A percentile compares a stretch with the other conserved stretches of the same genome.
Conservation (phyloP, 352 stramenopile species). For the Pythium angustatum region DNA sequence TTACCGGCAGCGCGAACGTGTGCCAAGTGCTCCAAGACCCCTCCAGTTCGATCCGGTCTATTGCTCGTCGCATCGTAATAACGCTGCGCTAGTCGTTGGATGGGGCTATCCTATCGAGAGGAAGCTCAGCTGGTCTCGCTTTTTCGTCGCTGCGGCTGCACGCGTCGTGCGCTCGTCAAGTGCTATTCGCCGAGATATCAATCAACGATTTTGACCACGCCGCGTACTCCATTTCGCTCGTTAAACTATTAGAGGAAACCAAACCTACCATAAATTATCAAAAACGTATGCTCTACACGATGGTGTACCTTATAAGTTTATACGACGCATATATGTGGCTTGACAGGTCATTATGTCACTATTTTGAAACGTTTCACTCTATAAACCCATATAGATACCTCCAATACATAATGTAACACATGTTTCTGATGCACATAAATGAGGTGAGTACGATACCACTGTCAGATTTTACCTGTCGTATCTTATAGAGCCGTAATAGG, state of each 20-base stretch:
- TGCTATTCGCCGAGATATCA: no score
- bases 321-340: background rate
- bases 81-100: no score
- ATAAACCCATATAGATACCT: background rate
- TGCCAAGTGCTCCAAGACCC: no score
- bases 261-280: conserved; percentile 6
- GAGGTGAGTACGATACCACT: background rate
- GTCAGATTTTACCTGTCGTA: background rate
- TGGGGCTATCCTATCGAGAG: no score
- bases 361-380: background rate
- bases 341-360: background rate
- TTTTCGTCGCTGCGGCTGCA: no score
- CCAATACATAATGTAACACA: background rate
- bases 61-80: no score
- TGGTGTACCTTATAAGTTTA: conserved; percentile 1
- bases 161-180: no score
- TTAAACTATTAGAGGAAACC: background rate
- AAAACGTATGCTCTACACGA: conserved; percentile 1
- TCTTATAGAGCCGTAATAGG: background rate
- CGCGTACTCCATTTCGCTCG: no score
- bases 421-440: background rate
- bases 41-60: no score
- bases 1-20: no score
- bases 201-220: no score
- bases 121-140: no score